Conservation (phyloP, 2,329 filamentous ascomycete species). For the Colletotrichum sp. region DNA sequence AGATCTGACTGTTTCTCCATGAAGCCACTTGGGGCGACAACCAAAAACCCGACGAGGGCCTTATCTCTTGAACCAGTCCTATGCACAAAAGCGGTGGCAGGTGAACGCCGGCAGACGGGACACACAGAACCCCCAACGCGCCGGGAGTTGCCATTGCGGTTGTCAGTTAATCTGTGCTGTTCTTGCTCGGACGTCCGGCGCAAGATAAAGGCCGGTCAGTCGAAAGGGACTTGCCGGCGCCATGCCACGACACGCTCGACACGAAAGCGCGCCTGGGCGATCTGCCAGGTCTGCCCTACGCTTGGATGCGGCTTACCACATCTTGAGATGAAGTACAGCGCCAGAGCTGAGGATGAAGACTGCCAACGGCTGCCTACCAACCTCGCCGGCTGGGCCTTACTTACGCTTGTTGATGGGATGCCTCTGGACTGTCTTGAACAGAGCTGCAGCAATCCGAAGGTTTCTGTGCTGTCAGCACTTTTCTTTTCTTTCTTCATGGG, state of each 20-base stretch:
- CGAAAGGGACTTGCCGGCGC: conserved; percentile 1
- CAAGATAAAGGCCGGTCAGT: not conserved
- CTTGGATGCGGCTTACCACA: not conserved
- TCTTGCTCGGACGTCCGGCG: conserved; percentile 16
- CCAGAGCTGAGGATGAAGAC: not conserved
- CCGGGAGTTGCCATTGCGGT: not conserved
- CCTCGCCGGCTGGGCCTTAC: not conserved
- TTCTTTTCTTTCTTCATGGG: conserved; percentile 3
- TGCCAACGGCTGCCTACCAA: conserved; percentile 1
- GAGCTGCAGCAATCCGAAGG: not conserved
- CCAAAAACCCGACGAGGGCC: not conserved
- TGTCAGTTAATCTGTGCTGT: not conserved
- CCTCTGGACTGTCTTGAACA: not conserved
- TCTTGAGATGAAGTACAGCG: not conserved
- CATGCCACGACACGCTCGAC: not conserved
- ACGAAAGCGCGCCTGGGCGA: not conserved
- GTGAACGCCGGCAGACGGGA: not conserved
- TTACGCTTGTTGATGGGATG: not conserved
- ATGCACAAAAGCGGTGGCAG: not conserved
- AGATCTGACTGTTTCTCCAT: not conserved
- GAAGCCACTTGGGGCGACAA: not conserved
- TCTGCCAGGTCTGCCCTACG: conserved; percentile 2
- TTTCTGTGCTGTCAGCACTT: not conserved
- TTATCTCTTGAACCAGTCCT: not conserved
- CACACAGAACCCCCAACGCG: not conserved